Evolutionary conservation across 148 eudicot genomes (phyloP), one percentile per base, ranked within the genome.

Genomic region (Rhododendron ferrugineum): DNA sequence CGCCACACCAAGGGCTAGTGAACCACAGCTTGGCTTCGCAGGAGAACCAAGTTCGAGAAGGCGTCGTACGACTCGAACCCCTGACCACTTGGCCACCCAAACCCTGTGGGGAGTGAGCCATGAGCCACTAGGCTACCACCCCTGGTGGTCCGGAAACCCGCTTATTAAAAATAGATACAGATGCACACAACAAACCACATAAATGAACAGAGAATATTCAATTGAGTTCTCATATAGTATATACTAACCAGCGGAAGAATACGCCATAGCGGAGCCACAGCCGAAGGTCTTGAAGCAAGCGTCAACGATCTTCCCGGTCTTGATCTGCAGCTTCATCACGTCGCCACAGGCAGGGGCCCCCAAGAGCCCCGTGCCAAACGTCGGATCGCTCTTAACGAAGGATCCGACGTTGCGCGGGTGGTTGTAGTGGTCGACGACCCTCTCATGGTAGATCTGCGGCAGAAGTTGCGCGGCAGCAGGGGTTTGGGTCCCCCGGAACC

Each of bases 331-430:
- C 90, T 96, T 96, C 98, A 96, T 96, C 4, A 96, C 98, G 86
- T 94, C 99, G 14, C 99, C 99, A 68, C 98, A 96, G 20, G 99
- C 99, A 56, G 99, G 98, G 0, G 98, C 99, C 30, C 99, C 98
- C 15, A 96, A 97, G 0, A 96, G 93, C 7, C 99, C 99, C n/a
- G 99, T 96, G 11, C 98, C 99, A 2, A 96, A 95, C 62, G 86
- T 83, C 16, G 95, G 93, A 86, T 96, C 98, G 72, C 83, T 88
- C 91, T 96, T 96, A 70, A 94, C 97, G 88, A 96, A 96, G 0
- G 99, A 90, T 1, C 99, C 99, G 23, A 96, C 98, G 84, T 94
- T 94, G 84, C 98, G 90, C 1, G 98, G 99, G 89, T 94, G 90
- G 79, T 94, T 87, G 93, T 94, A 94, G 86, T 96, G 99, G 36